Conservation (phyloP, 805 yeast species). For the Brettanomyces custersianus region DNA sequence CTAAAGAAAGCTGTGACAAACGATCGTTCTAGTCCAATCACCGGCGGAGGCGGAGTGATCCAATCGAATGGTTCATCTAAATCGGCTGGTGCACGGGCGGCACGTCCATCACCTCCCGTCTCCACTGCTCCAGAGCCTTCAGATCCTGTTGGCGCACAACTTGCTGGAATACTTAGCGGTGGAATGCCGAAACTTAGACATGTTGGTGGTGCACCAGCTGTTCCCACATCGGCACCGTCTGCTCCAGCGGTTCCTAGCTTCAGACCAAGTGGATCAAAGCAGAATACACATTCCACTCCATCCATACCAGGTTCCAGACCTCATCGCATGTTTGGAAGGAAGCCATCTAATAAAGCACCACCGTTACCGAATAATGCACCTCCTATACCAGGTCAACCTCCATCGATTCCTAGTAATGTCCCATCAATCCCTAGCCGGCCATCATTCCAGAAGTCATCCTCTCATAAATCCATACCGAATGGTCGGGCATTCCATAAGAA, state of each 20-base stretch:
- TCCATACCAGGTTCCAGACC: background rate
- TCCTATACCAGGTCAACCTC: background rate
- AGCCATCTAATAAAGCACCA: background rate
- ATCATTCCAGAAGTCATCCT: too few relatives aligned
- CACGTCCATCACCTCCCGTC: constrained; percentile 2
- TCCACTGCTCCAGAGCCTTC: constrained; percentile 14
- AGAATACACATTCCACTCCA: background rate
- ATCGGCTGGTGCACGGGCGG: constrained; percentile 10
- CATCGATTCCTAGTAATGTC: background rate
- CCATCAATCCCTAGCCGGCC: background rate
- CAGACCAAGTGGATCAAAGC: background rate
- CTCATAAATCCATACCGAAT: too few relatives aligned
- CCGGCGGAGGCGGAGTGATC: constrained; percentile 10
- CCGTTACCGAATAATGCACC: background rate
- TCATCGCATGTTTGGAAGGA: background rate
- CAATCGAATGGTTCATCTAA: constrained; percentile 19
- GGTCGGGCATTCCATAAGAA: too few relatives aligned
- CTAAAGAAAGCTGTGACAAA: constrained; percentile 57
- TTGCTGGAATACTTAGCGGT: constrained; percentile 67
- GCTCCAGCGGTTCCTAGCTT: constrained; percentile 5
- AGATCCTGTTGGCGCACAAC: constrained; percentile 32
- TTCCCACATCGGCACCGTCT: constrained; percentile 9
- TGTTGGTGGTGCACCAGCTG: constrained; percentile 17
- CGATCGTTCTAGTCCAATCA: constrained; percentile 56
- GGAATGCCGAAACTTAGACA: constrained; percentile 70